Conservation (phyloP, 805 yeast genomes). For the Tetrapisispora taiwanensis region DNA sequence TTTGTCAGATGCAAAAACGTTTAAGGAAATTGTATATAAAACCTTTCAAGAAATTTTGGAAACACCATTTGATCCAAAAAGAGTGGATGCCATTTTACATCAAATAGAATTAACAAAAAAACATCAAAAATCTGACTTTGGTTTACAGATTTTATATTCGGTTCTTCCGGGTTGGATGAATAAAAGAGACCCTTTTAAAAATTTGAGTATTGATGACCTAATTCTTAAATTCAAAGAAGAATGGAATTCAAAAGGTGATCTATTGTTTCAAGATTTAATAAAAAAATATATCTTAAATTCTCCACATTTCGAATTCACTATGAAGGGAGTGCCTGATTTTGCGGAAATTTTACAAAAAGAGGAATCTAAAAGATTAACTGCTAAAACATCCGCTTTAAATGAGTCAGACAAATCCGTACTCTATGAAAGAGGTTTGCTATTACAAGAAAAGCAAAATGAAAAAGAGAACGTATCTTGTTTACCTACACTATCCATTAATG, state of each 20-base stretch:
- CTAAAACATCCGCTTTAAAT: conserved; percentile 35
- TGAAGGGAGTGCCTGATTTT: conserved; percentile 59
- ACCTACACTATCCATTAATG: conserved; percentile 67
- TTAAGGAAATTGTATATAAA: conserved; percentile 39
- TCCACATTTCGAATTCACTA: conserved; percentile 59
- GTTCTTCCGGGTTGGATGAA: conserved; percentile 82
- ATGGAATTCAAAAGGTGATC: conserved; percentile 41
- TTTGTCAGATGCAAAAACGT: conserved; percentile 37
- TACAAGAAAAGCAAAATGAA: conserved; percentile 55
- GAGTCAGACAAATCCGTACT: conserved; percentile 50
- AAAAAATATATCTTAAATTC: conserved; percentile 40
- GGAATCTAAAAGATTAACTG: conserved; percentile 45
- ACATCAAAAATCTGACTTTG: conserved; percentile 85
- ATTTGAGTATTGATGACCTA: conserved; percentile 54
- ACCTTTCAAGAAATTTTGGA: conserved; percentile 38
- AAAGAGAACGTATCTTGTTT: conserved; percentile 66
- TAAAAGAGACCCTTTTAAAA: conserved; percentile 61
- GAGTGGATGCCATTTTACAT: conserved; percentile 79
- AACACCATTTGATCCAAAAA: conserved; percentile 41
- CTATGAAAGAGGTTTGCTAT: conserved; percentile 45
- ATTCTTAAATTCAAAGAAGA: conserved; percentile 54
- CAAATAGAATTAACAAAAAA: conserved; percentile 77
- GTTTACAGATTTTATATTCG: conserved; percentile 63
- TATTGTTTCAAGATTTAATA: conserved; percentile 51
- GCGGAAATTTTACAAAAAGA: conserved; percentile 41